Conservation (phyloP, 1,139 yeast genomes). For the Saccharomyces hybrid region DNA sequence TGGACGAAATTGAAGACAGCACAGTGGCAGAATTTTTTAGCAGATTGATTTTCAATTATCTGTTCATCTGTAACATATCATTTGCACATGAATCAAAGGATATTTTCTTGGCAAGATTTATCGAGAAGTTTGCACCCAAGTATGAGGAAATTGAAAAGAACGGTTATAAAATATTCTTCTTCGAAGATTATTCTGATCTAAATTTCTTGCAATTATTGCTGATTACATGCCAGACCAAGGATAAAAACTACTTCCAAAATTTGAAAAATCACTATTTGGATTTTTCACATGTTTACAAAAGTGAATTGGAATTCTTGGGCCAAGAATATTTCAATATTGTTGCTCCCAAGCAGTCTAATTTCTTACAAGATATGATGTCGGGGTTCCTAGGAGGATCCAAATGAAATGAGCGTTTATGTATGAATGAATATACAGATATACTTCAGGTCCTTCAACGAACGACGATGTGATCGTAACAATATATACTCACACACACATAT, state of each 20-base stretch:
- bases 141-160: constrained; percentile 19
- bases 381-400: constrained; percentile 48
- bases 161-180: constrained; percentile 27
- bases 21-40: constrained; percentile 40
- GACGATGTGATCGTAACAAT: neutral
- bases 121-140: constrained; percentile 22
- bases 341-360: constrained; percentile 51
- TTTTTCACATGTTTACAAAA: constrained; percentile 33
- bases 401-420: neutral
- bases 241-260: constrained; percentile 44
- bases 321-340: constrained; percentile 51
- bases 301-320: constrained; percentile 49
- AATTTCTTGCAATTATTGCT: constrained; percentile 67
- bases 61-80: constrained; percentile 55
- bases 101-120: constrained; percentile 34
- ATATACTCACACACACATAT: no score
- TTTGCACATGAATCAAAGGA: constrained; percentile 42
- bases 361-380: constrained; percentile 82
- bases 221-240: constrained; percentile 51
- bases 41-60: constrained; percentile 64
- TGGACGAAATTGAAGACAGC: constrained; percentile 28
- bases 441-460: neutral
- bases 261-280: constrained; percentile 46
- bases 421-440: neutral
- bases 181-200: constrained; percentile 37